Conservation (phyloP, 169 alveolate species). For the Amoebophrya sp. region DNA sequence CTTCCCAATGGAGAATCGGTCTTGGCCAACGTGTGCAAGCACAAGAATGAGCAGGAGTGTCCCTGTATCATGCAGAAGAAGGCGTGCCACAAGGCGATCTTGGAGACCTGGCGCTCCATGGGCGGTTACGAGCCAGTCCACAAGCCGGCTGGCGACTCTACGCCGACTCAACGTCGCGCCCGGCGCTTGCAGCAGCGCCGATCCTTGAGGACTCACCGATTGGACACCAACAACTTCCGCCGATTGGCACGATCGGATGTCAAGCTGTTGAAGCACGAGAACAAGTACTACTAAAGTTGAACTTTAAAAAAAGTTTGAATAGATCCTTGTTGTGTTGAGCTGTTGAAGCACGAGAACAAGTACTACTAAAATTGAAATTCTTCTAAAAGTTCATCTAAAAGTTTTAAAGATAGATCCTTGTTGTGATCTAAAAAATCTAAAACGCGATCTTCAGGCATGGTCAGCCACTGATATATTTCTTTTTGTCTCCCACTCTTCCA, state of each 20-base stretch:
- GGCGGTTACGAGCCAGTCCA: not conserved
- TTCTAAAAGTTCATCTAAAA: no score
- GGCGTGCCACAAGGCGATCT: not conserved
- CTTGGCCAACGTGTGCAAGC: not conserved
- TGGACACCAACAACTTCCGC: not conserved
- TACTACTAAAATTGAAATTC: no score
- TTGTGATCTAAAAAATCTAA: no score
- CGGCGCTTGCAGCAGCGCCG: slow-evolving; percentile 2
- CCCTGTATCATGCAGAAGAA: not conserved
- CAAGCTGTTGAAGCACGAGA: not conserved
- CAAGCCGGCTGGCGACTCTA: not conserved
- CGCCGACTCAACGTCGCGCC: not conserved
- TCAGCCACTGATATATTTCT: no score
- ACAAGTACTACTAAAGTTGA: no score
- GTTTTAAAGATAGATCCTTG: no score
- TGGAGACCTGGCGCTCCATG: not conserved
- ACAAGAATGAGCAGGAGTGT: not conserved
- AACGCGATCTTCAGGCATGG: no score
- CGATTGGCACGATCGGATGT: not conserved
- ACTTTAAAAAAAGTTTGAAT: no score
- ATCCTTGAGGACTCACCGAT: not conserved
- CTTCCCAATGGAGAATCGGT: not conserved
- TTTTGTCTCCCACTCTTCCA: not conserved
- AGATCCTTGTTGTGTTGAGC: no score
- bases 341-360: no score